Conservation (phyloP, 148 eudicot species). For the Fagopyrum tataricum region DNA sequence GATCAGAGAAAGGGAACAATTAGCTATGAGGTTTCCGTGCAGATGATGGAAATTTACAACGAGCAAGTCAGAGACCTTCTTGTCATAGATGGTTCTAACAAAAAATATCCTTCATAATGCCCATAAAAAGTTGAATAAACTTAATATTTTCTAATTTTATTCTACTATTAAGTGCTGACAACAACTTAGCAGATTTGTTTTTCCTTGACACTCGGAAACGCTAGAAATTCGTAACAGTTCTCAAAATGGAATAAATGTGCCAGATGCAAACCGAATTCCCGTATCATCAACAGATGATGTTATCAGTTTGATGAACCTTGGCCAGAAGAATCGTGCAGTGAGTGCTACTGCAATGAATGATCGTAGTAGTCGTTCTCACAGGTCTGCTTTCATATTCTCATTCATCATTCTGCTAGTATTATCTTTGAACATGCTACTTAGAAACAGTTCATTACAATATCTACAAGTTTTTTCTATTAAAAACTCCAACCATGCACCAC, state of each 20-base stretch:
- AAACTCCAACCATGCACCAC: not conserved
- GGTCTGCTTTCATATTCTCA: conserved; percentile 28
- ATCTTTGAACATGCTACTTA: too few relatives aligned
- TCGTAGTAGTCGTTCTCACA: conserved; percentile 94
- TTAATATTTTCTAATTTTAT: not conserved
- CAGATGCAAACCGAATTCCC: conserved; percentile 66
- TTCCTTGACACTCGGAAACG: conserved; percentile 51
- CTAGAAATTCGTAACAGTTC: conserved; percentile 78
- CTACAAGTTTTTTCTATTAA: not conserved
- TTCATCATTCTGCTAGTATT: not conserved
- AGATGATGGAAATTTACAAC: conserved; percentile 96
- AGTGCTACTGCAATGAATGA: conserved; percentile 82
- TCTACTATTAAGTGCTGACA: conserved; percentile 4
- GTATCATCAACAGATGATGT: conserved; percentile 79
- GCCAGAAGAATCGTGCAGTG: conserved; percentile 81
- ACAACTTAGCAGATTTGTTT: conserved; percentile 1
- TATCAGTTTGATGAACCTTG: conserved; percentile 63
- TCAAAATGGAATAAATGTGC: conserved; percentile 73
- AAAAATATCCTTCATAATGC: conserved; percentile 67
- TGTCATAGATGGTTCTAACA: conserved; percentile 50
- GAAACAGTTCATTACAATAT: not conserved
- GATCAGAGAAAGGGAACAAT: conserved; percentile 66
- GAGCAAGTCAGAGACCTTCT: conserved; percentile 97
- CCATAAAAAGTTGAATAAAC: not conserved
- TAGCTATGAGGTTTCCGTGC: conserved; percentile 71